A percentile compares a stretch with the other conserved stretches of the same genome.
Evolutionary conservation across 345 rosid genomes (phyloP).

Genomic region (Eucalyptus caleyi): DNA sequence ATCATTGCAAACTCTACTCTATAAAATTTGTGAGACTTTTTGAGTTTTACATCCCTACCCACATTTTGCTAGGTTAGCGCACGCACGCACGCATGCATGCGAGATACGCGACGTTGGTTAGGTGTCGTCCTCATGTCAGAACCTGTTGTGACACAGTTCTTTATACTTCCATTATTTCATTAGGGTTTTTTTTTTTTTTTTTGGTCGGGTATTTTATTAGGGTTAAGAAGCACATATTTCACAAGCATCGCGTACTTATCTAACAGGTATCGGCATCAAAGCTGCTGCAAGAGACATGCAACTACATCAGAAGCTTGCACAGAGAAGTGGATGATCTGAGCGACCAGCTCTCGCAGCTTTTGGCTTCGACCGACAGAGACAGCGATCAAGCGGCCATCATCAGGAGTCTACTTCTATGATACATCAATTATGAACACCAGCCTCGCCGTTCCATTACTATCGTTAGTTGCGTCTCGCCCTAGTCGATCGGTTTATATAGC

Average conservation of each 20-base stretch:
- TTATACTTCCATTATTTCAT: neutral
- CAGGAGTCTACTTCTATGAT: constrained; percentile 65
- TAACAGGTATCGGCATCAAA: constrained; percentile 61
- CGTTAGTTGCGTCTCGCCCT: neutral
- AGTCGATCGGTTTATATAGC: neutral
- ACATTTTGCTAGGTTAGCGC: neutral
- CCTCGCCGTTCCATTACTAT: neutral
- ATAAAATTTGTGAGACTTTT: neutral
- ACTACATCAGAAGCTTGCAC: constrained; percentile 64
- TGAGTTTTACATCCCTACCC: neutral
- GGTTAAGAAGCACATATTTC: neutral
- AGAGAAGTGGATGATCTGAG: constrained; percentile 71
- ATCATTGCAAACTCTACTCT: neutral
- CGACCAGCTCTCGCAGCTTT: constrained; percentile 59
- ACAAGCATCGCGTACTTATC: neutral
- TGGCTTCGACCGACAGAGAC: constrained; percentile 54
- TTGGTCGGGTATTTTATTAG: too few relatives aligned
- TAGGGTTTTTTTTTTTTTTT: too few relatives aligned
- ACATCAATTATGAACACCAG: neutral
- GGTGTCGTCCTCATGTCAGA: neutral
- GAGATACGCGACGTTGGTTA: neutral
- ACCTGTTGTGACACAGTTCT: neutral
- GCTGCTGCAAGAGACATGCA: constrained; percentile 81
- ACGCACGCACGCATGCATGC: neutral
- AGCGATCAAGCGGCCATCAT: constrained; percentile 77